phyloP scores from a whole-genome alignment of 129 eudicot genomes.

The Kitagawia praeruptora region DNA sequence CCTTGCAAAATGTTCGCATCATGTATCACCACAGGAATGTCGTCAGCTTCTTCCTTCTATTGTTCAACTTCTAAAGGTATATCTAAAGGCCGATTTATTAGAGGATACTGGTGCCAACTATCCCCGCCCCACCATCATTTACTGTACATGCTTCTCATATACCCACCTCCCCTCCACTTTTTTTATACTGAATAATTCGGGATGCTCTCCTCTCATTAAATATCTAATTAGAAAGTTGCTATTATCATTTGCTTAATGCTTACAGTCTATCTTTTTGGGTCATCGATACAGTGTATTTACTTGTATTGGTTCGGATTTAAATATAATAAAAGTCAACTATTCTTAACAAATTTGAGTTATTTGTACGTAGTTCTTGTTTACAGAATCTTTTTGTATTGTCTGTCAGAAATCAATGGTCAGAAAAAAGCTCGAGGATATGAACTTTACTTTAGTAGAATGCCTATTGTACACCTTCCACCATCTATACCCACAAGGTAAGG shows the following conservation, averaged over 20 bases:
- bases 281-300: not conserved
- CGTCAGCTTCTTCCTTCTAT: slow-evolving; percentile 58
- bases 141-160: not conserved
- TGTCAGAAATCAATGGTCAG: slow-evolving; percentile 55
- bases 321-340: too few species aligned
- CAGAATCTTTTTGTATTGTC: not conserved
- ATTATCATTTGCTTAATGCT: too few species aligned
- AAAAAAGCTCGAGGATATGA: slow-evolving; percentile 50
- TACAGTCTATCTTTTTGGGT: not conserved
- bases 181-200: too few species aligned
- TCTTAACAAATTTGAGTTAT: not conserved
- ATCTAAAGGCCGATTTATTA: not conserved
- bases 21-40: slow-evolving; percentile 46
- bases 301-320: not conserved
- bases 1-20: slow-evolving; percentile 54
- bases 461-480: slow-evolving; percentile 57
- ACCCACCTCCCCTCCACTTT: too few species aligned
- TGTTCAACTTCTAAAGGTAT: slow-evolving; percentile 60
- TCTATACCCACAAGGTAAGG: slow-evolving; percentile 51
- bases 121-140: not conserved
- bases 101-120: not conserved
- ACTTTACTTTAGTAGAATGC: slow-evolving; percentile 46
- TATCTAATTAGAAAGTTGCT: not conserved
- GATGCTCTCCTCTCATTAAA: not conserved
- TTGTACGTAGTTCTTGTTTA: not conserved